Percentiles rank a stretch among this genome's conserved stretches.
Evolutionary conservation across 2,329 filamentous ascomycete genomes (phyloP).

Genomic region (Catunica adiposa): DNA sequence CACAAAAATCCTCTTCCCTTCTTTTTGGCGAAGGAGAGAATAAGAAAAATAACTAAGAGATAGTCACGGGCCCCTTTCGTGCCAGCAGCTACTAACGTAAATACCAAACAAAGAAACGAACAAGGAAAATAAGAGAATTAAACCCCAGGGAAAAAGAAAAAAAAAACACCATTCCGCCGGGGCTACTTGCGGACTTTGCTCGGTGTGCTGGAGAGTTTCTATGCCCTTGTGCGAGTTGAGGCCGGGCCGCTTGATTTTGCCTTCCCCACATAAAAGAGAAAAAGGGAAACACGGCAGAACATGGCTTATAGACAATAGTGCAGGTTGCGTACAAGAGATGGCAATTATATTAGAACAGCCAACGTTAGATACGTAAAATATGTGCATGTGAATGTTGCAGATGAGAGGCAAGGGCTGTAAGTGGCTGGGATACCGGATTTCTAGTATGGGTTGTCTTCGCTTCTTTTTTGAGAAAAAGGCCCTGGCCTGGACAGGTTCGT

Average conservation of each 20-base stretch:
- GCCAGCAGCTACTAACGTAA: too few relatives aligned
- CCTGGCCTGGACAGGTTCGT: not conserved
- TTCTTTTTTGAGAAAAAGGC: too few relatives aligned
- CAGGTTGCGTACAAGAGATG: not conserved
- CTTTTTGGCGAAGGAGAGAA: too few relatives aligned
- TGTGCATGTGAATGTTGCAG: not conserved
- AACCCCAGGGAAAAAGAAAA: too few relatives aligned
- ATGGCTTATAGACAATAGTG: not conserved
- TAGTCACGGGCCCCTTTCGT: too few relatives aligned
- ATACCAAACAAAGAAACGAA: not conserved
- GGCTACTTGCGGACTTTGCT: not conserved
- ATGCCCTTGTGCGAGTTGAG: not conserved
- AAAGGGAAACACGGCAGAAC: not conserved
- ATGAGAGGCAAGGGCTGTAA: not conserved
- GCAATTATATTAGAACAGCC: too few relatives aligned
- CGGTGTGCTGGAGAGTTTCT: not conserved
- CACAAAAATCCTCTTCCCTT: not conserved
- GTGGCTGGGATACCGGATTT: not conserved
- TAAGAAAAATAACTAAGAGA: too few relatives aligned
- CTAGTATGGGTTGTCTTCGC: too few relatives aligned
- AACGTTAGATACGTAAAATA: too few relatives aligned
- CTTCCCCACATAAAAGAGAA: not conserved
- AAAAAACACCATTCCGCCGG: conserved; percentile 2
- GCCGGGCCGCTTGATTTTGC: not conserved
- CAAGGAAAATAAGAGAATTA: too few relatives aligned